These are phyloP conservation scores for Chalaropsis ovoidea DNA, from an alignment of 2,329 filamentous ascomycete species.

Conservation along the genomic window DNA sequence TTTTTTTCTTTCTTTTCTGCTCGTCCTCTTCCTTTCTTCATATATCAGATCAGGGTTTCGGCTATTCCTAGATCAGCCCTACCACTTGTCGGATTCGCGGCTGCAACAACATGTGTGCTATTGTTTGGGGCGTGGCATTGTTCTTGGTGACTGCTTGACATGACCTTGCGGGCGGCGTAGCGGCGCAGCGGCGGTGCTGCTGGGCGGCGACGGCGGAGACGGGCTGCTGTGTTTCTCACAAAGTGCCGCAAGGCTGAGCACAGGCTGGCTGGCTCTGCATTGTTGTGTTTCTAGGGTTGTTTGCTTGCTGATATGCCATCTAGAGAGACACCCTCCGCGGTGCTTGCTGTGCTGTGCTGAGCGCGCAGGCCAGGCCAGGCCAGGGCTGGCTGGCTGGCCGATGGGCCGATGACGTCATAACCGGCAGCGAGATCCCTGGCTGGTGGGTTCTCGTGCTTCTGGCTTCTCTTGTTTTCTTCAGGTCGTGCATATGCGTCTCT, in stretches of 20 bases:
- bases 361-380: neutral
- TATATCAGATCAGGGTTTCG: constrained; percentile 4
- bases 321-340: neutral
- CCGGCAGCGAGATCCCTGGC: constrained; percentile 4
- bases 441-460: constrained; percentile 8
- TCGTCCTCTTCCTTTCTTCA: neutral
- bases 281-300: neutral
- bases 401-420: constrained; percentile 11
- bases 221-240: neutral
- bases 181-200: neutral
- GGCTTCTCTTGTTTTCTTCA: constrained; percentile 6
- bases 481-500: constrained; percentile 8
- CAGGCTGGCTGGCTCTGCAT: neutral
- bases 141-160: constrained; percentile 5
- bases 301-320: constrained; percentile 1
- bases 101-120: neutral
- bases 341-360: neutral
- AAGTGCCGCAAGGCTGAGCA: neutral
- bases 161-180: neutral
- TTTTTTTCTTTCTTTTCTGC: neutral
- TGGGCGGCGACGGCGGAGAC: neutral
- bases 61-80: constrained; percentile 11
- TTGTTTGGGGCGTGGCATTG: neutral
- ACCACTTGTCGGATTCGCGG: neutral
- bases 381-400: neutral